Conservation (phyloP, 2,329 filamentous ascomycete species). For the Talaromyces sp. region DNA sequence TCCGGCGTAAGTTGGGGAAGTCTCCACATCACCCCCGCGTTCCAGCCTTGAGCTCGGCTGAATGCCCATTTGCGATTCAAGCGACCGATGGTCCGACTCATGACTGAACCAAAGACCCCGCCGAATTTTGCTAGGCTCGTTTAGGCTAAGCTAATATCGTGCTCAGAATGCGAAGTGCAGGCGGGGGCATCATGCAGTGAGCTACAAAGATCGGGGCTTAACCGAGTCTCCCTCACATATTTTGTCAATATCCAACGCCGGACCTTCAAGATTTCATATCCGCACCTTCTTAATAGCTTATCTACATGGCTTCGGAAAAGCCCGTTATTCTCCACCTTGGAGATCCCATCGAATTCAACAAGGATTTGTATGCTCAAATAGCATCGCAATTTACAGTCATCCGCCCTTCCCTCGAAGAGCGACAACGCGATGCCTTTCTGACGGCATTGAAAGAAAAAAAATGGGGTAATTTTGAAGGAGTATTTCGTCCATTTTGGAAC, state of each 20-base stretch:
- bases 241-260: neutral
- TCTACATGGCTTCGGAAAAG: constrained; percentile 5
- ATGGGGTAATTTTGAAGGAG: constrained; percentile 9
- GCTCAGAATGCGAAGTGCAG: neutral
- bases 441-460: constrained; percentile 7
- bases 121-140: neutral
- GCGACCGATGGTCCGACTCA: neutral
- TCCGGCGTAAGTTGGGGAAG: constrained; percentile 7
- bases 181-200: neutral
- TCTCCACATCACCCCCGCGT: constrained; percentile 6
- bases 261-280: neutral
- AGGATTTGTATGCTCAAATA: constrained; percentile 7
- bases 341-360: constrained; percentile 13
- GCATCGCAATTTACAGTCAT: constrained; percentile 5
- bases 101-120: neutral
- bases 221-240: neutral
- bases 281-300: neutral
- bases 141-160: neutral
- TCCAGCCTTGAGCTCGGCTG: constrained; percentile 4
- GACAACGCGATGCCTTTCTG: constrained; percentile 6
- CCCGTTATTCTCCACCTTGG: constrained; percentile 11
- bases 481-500: constrained; percentile 12
- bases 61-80: neutral
- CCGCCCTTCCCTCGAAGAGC: constrained; percentile 6
- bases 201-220: neutral